Evolutionary conservation across 176 grass and related monocot genomes (phyloP).

Genomic region (Hordeum marinum): DNA sequence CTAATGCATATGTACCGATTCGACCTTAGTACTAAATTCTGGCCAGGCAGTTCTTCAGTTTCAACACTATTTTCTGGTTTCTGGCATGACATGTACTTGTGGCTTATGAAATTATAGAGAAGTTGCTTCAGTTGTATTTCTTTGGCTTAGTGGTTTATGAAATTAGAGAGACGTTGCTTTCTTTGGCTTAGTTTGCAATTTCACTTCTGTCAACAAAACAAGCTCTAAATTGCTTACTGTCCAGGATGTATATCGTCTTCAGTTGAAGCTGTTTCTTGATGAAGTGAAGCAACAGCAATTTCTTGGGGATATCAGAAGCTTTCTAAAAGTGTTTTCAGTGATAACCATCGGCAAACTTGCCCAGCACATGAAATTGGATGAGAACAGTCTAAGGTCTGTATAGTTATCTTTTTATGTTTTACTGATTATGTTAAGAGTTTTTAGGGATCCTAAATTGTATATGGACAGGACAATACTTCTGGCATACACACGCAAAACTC

Average conservation of each 20-base stretch:
- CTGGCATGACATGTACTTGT: background rate
- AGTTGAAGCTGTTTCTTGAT: conserved; percentile 92
- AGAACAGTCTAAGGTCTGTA: conserved; percentile 69
- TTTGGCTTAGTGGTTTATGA: background rate
- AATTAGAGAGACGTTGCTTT: background rate
- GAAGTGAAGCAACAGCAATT: conserved; percentile 97
- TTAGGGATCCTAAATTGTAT: background rate
- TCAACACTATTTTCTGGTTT: background rate
- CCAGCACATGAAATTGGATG: conserved; percentile 76
- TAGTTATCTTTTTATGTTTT: background rate
- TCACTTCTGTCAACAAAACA: background rate
- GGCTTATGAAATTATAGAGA: background rate
- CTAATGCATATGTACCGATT: background rate
- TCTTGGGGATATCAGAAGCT: conserved; percentile 63
- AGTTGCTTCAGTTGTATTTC: background rate
- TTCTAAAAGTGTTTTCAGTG: conserved; percentile 80
- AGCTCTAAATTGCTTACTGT: background rate
- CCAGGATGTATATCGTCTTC: conserved; percentile 93
- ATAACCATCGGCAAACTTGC: conserved; percentile 86
- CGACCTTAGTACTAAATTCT: background rate
- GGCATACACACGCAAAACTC: conserved; percentile 95
- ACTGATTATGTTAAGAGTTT: background rate
- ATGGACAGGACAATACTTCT: conserved; percentile 70
- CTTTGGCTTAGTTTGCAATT: background rate
- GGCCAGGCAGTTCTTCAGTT: background rate